Percentiles rank a stretch among this genome's conserved stretches.
phyloP scores from a whole-genome alignment of 2,329 filamentous ascomycete species.

The Phialophora verrucosa region DNA sequence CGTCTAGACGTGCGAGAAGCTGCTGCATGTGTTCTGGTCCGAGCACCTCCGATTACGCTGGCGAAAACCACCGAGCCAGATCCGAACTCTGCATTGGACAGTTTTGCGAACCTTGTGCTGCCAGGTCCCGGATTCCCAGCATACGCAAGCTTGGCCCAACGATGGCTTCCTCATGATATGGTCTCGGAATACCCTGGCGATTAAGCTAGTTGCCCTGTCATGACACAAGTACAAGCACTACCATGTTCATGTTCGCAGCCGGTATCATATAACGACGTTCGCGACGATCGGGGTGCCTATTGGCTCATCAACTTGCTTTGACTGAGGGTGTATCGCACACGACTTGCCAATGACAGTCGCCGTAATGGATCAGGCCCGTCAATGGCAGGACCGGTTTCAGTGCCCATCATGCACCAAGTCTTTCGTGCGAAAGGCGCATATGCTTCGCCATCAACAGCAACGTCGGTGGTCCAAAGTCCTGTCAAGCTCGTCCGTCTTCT shows the following conservation, averaged over 20 bases:
- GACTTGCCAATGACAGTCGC: conserved; percentile 11
- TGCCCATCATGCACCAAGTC: conserved; percentile 30
- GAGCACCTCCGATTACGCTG: neutral
- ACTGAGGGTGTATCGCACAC: neutral
- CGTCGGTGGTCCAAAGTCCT: conserved; percentile 22
- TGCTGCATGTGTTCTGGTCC: neutral
- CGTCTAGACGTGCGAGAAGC: conserved; percentile 1
- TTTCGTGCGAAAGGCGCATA: conserved; percentile 37
- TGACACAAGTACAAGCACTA: neutral
- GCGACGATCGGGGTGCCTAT: neutral
- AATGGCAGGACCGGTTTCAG: conserved; percentile 28
- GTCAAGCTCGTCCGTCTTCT: neutral
- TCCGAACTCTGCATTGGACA: neutral
- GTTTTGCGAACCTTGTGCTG: conserved; percentile 8
- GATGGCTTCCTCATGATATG: conserved; percentile 3
- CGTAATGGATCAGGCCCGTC: conserved; percentile 28
- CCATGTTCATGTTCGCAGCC: neutral
- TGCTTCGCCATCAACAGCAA: conserved; percentile 37
- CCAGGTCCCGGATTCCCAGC: neutral
- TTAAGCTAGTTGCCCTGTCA: neutral
- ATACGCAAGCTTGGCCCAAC: neutral
- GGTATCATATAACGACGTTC: neutral
- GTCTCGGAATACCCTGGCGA: neutral
- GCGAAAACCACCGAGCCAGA: neutral
- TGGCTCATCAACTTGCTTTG: neutral